Evolutionary conservation across 176 grass and related monocot species (phyloP).

Genomic region (Puya raimondii): DNA sequence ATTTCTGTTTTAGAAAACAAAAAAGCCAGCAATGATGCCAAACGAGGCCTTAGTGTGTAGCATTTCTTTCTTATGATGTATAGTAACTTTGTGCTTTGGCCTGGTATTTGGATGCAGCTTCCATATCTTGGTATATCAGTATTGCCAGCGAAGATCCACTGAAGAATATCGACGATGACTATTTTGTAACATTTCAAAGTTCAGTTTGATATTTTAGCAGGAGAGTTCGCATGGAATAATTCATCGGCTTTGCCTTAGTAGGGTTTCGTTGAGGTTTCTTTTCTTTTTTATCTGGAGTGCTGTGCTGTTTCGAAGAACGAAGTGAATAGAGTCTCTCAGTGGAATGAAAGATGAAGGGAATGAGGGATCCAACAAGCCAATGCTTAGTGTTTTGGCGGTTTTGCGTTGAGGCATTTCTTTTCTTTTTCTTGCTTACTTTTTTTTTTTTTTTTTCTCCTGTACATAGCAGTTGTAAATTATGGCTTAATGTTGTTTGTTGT

Average conservation of each 20-base stretch:
- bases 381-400: conserved; percentile 28
- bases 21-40: no score
- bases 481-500: no score
- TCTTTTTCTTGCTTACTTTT: not conserved
- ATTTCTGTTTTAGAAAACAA: no score
- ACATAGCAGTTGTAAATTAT: conserved; percentile 10
- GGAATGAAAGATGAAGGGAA: no score
- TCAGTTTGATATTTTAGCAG: conserved; percentile 24
- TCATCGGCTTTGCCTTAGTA: no score
- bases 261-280: no score
- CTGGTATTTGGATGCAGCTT: conserved; percentile 56
- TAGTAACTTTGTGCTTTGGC: conserved; percentile 22
- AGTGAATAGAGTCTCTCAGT: no score
- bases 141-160: conserved; percentile 55
- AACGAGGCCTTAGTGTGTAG: not conserved
- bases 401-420: conserved; percentile 25
- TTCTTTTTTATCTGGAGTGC: no score
- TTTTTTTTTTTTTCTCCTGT: conserved; percentile 17
- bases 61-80: not conserved
- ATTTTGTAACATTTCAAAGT: conserved; percentile 58
- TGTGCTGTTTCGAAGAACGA: no score
- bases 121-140: conserved; percentile 88
- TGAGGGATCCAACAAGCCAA: conserved; percentile 5
- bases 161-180: conserved; percentile 83
- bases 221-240: no score